Evolutionary conservation across 306 rosid species (phyloP), one percentile per base, ranked within the genome.

Genomic region (Quercus berberidifolia): DNA sequence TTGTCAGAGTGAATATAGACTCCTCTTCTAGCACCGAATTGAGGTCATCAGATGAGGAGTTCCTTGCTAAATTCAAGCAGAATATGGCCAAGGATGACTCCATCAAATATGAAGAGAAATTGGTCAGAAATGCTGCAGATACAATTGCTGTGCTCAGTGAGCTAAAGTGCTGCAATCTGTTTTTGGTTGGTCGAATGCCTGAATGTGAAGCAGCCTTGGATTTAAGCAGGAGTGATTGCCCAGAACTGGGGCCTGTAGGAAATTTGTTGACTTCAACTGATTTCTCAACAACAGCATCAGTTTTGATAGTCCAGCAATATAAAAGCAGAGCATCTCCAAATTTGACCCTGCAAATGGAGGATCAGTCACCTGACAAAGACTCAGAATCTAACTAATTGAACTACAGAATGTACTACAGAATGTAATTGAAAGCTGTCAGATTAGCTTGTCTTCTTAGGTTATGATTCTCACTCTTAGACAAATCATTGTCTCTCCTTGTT

Each of bases 261-360:
- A 83, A 75, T 55, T 86, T 94, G 76, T 83, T 94, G 87, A 85
- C 86, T 56, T 90, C 91, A 2, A 86, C 89, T 2, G 90, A 90
- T 57, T 85, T 55, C 71, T 64, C 86, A 1, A 85, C 86, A 19
- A 13, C 84, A 43, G 94, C 97, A 7, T 89, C 98, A 2, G 92
- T 92, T 31, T 79, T 88, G 74, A 88, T 88, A 14, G 56, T 88
- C 25, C 92, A 86, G 51, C 90, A 84, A 23, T 77, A 76, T 69
- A 46, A 64, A 28, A 71, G 65, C 46, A 58, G 69, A 57, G 69
- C 15, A 59, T 73, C 85, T 14, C 31, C 30, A 71, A 52, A 76
- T 49, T 76, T 78, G 55, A 19, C 33, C 26, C 19, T 26, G 7
- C 80, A 79, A 21, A 26, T 56, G 33, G 89, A 74, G 59, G 69